Evolutionary conservation across 108 stramenopile species (phyloP), one percentile per base, ranked within the genome.

Genomic region (Skeletonema menzelii): DNA sequence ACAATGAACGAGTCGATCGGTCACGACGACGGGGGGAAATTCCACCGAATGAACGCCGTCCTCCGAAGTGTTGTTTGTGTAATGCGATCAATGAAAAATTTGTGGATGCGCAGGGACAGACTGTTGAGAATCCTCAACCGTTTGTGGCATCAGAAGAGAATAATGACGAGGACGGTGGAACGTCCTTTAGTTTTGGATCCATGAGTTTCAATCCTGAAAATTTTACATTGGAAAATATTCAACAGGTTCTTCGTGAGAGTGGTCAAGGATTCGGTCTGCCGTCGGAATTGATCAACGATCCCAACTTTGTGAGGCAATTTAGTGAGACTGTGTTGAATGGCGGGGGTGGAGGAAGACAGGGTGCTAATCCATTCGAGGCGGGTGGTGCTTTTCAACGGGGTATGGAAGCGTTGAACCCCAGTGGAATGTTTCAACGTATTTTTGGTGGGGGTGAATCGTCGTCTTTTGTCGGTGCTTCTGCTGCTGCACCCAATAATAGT

Each of bases 41-140:
- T 53, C 49, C 49, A 10, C 49, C 49, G 8, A 10, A 8, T 53
- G 49, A 22, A 22, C 49, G 5, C 8, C 49, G 22, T 7, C 49
- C 49, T 22, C 62, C 67, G 11, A 80, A 73, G 22, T 80, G 79
- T 55, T 80, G 79, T 67, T 59, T 80, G 40, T 80, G 79, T 46
- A 80, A 80, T 60, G 57, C 55, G 11, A 61, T 80, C 6, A 73
- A 63, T 40, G 32, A 69, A 30, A 15, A 59, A 28, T 80, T 80
- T 60, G 72, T 80, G 20, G 68, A 74, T 64, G 79, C 61, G 62
- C 40, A 57, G 47, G 79, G 79, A 19, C 14, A 35, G 40, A 56
- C 79, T n/a, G 72, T 68, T 37, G 57, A 65, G n/a, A 80, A 80
- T 65, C 79, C 79, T 1, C 19, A 61, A 22, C 72, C 72, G 10